Evolutionary conservation across 768 basidiomycete genomes (phyloP), one percentile per base, ranked within the genome.

Genomic region (Suillus subalutaceus): DNA sequence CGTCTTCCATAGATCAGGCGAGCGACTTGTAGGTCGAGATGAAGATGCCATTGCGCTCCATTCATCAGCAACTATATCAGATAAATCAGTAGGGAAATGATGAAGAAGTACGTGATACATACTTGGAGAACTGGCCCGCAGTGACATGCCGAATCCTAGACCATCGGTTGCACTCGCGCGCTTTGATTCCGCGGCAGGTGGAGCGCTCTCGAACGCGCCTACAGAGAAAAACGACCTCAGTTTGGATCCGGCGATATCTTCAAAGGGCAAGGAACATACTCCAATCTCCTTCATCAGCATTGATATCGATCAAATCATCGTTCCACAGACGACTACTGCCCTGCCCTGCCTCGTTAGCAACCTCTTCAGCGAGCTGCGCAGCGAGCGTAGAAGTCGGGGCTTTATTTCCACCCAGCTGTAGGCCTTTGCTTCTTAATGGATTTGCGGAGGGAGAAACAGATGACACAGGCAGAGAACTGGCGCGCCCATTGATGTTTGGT

Each of bases 271-370:
- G 65, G 15, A 4, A 83, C 90, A 74, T 74, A 93, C 96, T 92
- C 96, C 96, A 99, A 74, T 98, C 97, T 71, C 90, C 96, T 32
- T 89, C 86, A 71, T 99, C 96, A 0, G 93, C 95, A 72, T 95
- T 90, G 5, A 98, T 89, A 73, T 99, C 96, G 75, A 98, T 97
- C 65, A 98, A 76, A 76, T 98, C 93, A 9, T 86, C 89, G 57
- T 78, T 82, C 1, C 88, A 91, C 93, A 92, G 94, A 0, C 85
- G 85, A 72, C 85, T 84, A 3, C 65, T 66, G 3, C 71, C 71
- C 32, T 72, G 70, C 6, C 59, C 68, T 38, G 72, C 73, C 26
- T 80, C 78, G 9, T 74, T 65, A 10, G 81, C 82, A 5, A 81
- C 84, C 66, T 89, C 89, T 48, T 90, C 89, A 63, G 83, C 86